phyloP scores from a whole-genome alignment of 2,329 filamentous ascomycete species.

The Aspergillus luchuensis region DNA sequence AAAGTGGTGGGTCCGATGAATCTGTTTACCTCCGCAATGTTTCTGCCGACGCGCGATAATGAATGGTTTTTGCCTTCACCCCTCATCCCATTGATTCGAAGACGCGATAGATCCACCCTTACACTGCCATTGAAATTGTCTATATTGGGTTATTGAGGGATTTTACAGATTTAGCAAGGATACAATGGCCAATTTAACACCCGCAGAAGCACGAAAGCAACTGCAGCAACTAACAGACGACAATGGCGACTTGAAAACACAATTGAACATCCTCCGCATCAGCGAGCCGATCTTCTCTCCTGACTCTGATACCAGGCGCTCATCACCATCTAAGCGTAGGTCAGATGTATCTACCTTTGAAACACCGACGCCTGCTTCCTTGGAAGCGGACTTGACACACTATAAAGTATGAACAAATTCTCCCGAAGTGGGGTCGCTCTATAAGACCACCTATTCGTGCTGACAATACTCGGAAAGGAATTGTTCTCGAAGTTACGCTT shows the following conservation, averaged over 20 bases:
- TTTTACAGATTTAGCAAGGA: neutral
- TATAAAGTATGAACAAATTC: constrained; percentile 64
- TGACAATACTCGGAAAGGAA: constrained; percentile 54
- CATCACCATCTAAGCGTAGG: constrained; percentile 54
- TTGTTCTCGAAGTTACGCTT: constrained; percentile 95
- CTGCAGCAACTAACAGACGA: constrained; percentile 49
- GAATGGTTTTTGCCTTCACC: constrained; percentile 2
- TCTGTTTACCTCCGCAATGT: constrained; percentile 5
- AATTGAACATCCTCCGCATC: constrained; percentile 72
- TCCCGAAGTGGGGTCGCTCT: neutral
- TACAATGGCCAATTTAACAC: constrained; percentile 24
- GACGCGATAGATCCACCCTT: neutral
- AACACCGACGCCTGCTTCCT: constrained; percentile 70
- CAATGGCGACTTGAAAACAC: constrained; percentile 51
- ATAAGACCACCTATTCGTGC: neutral
- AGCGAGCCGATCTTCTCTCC: constrained; percentile 69
- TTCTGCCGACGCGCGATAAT: constrained; percentile 5
- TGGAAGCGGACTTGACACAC: constrained; percentile 82
- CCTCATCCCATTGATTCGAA: neutral
- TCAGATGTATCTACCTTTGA: constrained; percentile 74
- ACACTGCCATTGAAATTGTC: neutral
- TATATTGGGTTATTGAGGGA: neutral
- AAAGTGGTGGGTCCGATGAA: neutral
- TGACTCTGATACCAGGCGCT: constrained; percentile 26
- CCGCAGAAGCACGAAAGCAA: constrained; percentile 36